Evolutionary conservation across 495 filamentous ascomycete species (phyloP), one percentile per base, ranked within the genome.

Genomic region (Xylaria longipes): DNA sequence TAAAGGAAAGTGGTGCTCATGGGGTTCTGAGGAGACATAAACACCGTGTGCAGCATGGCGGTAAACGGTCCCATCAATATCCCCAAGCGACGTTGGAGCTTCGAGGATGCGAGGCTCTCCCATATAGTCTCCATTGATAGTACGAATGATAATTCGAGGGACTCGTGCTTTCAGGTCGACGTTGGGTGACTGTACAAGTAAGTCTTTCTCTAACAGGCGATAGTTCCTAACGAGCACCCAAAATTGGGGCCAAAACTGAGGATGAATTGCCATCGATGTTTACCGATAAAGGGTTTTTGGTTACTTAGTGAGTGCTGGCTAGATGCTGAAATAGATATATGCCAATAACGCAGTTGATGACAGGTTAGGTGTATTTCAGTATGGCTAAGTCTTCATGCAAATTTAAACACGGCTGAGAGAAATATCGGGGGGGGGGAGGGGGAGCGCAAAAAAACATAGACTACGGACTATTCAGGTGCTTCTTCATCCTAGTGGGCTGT

Each of bases 1-100:
- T 22, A 76, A 20, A 17, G 76, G 74, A n/a, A 71, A 74, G 14
- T 60, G 12, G 25, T 15, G 52, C 7, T 46, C 17, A 1, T 72
- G 63, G 20, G 29, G 39, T n/a, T 73, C 57, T 25, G 60, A 46
- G n/a, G 69, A 68, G 37, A 81, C 61, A 71, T 75, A 73, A 15
- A 81, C 77, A n/a, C 71, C 72, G 50, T 82, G 76, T 29, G 76
- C 76, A 46, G 75, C 72, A 8, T 65, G 25, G 43, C 46, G 54
- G 45, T 76, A 76, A 7, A 31, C 68, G 4, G 43, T 65, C 8
- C 57, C 39, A 20, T 52, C 22, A 7, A 70, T 72, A 56, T 76
- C 74, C 52, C 11, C 69, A 45, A 78, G 65, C 8, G 64, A 70
- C 22, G 58, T 17, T 27, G 43, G 27, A 39, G 31, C 48, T 6